phyloP scores from a whole-genome alignment of 2,329 filamentous ascomycete species.

The Stromatinia cepivora region DNA sequence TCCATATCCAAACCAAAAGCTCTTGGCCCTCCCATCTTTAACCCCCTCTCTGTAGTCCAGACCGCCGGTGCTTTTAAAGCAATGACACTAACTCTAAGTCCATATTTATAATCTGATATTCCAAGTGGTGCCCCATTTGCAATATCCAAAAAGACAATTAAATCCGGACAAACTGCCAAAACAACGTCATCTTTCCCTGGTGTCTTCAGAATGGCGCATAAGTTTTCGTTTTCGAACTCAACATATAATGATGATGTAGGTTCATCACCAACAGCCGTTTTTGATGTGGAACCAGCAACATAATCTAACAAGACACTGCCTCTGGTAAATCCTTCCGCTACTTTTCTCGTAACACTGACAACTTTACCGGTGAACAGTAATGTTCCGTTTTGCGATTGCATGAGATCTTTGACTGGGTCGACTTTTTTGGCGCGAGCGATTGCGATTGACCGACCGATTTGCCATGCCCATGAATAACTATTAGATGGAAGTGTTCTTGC shows the following conservation, averaged over 20 bases:
- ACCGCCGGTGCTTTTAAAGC: slow-evolving; percentile 51
- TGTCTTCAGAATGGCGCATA: slow-evolving; percentile 32
- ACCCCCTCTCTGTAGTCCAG: slow-evolving; percentile 47
- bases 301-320: slow-evolving; percentile 35
- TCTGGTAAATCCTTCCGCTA: slow-evolving; percentile 38
- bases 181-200: slow-evolving; percentile 30
- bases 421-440: slow-evolving; percentile 38
- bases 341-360: slow-evolving; percentile 35
- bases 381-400: slow-evolving; percentile 35
- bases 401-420: slow-evolving; percentile 35
- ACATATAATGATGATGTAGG: slow-evolving; percentile 26
- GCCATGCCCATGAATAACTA: slow-evolving; percentile 43
- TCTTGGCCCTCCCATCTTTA: slow-evolving; percentile 46
- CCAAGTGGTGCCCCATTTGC: slow-evolving; percentile 52
- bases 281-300: slow-evolving; percentile 19
- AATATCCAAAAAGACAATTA: slow-evolving; percentile 45
- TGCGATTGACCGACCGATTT: slow-evolving; percentile 60
- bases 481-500: slow-evolving; percentile 37
- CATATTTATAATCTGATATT: slow-evolving; percentile 53
- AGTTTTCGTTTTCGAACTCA: slow-evolving; percentile 41
- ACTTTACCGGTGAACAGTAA: slow-evolving; percentile 40
- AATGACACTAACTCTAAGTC: slow-evolving; percentile 52
- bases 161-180: slow-evolving; percentile 37
- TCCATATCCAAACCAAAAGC: slow-evolving; percentile 43
- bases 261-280: not conserved